phyloP scores from a whole-genome alignment of 2,329 filamentous ascomycete genomes.

The Trichophyton verrucosum region DNA sequence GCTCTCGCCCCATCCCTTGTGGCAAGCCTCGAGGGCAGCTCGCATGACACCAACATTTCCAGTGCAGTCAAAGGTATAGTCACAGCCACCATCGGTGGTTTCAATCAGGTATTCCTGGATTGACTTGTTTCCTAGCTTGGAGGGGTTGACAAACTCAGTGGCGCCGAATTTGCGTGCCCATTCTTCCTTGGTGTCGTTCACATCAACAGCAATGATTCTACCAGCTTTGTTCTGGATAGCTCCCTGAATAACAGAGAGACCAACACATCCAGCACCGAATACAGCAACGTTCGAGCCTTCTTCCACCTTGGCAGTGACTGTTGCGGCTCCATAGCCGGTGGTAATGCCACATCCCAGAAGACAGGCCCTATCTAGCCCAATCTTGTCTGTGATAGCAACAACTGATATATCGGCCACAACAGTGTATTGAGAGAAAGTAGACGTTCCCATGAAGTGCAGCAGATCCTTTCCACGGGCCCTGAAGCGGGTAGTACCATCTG shows the following conservation, averaged over 20 bases:
- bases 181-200: constrained; percentile 81
- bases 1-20: constrained; percentile 98
- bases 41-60: constrained; percentile 95
- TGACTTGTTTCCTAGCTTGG: constrained; percentile 58
- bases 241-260: constrained; percentile 88
- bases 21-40: constrained; percentile 88
- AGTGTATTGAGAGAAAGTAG: constrained; percentile 97
- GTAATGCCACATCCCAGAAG: constrained; percentile 96
- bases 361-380: constrained; percentile 91
- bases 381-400: constrained; percentile 78
- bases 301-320: constrained; percentile 85
- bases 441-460: constrained; percentile 98
- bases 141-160: constrained; percentile 93
- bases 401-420: constrained; percentile 98
- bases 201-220: constrained; percentile 53
- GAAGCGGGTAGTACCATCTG: constrained; percentile 90
- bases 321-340: constrained; percentile 90
- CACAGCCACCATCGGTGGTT: constrained; percentile 94
- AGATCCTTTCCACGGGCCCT: constrained; percentile 88
- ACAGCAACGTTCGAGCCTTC: constrained; percentile 79
- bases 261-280: constrained; percentile 93
- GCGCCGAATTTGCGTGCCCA: constrained; percentile 93
- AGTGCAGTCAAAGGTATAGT: constrained; percentile 99
- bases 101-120: constrained; percentile 89
- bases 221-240: constrained; percentile 69